These are phyloP conservation scores for Pleurotus citrinopileatus DNA, from an alignment of 768 basidiomycete species.

Conservation along the genomic window DNA sequence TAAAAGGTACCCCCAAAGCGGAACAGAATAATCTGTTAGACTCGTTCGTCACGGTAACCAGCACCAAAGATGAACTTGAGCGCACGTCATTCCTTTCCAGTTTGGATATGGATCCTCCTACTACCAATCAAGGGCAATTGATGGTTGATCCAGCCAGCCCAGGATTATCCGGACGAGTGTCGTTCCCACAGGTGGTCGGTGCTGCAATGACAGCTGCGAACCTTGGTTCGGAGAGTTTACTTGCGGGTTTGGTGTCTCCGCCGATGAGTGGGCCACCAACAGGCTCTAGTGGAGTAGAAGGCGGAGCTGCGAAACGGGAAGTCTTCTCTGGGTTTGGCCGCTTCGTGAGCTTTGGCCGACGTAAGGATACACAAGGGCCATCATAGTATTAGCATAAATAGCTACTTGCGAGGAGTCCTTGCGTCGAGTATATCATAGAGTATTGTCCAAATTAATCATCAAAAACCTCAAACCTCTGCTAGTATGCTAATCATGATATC, in stretches of 20 bases:
- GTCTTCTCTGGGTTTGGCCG: slow-evolving; percentile 88
- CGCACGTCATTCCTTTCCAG: slow-evolving; percentile 90
- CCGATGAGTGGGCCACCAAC: slow-evolving; percentile 62
- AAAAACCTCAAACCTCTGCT: slow-evolving; percentile 38
- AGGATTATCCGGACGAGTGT: slow-evolving; percentile 52
- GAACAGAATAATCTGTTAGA: slow-evolving; percentile 91
- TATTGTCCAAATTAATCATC: neutral
- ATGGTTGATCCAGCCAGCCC: slow-evolving; percentile 63
- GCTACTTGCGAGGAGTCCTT: too few relatives aligned
- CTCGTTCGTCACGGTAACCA: slow-evolving; percentile 88
- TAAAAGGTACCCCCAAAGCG: slow-evolving; percentile 86
- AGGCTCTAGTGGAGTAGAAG: slow-evolving; percentile 40
- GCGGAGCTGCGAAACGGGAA: slow-evolving; percentile 56
- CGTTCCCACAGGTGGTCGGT: slow-evolving; percentile 38
- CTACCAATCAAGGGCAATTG: slow-evolving; percentile 32
- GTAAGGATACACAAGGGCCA: slow-evolving; percentile 54
- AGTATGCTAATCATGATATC: slow-evolving; percentile 62
- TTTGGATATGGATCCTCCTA: slow-evolving; percentile 92
- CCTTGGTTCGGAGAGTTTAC: slow-evolving; percentile 49
- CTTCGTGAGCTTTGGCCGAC: slow-evolving; percentile 85
- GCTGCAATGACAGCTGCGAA: slow-evolving; percentile 23
- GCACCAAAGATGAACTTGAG: slow-evolving; percentile 85
- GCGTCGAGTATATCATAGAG: neutral
- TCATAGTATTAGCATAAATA: neutral
- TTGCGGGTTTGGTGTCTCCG: slow-evolving; percentile 58